Conservation (phyloP, 2,329 filamentous ascomycete species). For the Orbilia javanica region DNA sequence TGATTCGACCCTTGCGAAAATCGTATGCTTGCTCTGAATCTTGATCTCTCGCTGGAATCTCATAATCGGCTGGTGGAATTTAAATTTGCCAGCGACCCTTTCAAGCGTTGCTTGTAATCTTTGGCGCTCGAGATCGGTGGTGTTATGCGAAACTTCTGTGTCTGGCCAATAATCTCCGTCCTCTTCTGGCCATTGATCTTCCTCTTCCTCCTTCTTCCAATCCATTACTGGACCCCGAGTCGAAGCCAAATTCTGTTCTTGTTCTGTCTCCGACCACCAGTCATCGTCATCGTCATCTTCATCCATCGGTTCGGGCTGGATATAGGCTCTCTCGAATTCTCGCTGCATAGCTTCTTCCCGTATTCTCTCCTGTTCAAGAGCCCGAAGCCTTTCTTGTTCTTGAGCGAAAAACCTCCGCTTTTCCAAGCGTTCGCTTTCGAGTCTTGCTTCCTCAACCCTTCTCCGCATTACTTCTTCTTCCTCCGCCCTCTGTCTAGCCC, state of each 20-base stretch:
- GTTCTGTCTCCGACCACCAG: neutral
- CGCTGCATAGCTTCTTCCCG: neutral
- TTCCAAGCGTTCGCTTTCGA: neutral
- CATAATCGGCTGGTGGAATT: neutral
- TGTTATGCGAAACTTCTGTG: neutral
- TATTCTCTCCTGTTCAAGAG: neutral
- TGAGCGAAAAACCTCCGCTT: neutral
- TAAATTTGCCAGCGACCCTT: neutral
- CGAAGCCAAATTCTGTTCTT: neutral
- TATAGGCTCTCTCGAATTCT: neutral
- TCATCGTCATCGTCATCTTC: slow-evolving; percentile 1
- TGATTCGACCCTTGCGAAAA: neutral
- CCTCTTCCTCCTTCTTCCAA: neutral
- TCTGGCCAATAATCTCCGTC: slow-evolving; percentile 1
- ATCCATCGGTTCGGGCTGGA: neutral
- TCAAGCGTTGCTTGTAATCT: neutral
- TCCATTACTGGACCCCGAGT: neutral
- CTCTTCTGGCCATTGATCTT: slow-evolving; percentile 5
- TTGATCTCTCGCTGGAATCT: neutral
- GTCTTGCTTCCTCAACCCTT: neutral
- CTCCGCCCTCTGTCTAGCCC: neutral
- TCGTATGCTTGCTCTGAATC: neutral
- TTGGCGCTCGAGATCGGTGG: neutral
- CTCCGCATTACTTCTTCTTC: neutral
- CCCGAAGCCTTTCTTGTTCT: neutral